Percentiles rank a stretch among this genome's conserved stretches.
Conservation (phyloP, 176 grass and related monocot species). For the Aegilops tauschii region DNA sequence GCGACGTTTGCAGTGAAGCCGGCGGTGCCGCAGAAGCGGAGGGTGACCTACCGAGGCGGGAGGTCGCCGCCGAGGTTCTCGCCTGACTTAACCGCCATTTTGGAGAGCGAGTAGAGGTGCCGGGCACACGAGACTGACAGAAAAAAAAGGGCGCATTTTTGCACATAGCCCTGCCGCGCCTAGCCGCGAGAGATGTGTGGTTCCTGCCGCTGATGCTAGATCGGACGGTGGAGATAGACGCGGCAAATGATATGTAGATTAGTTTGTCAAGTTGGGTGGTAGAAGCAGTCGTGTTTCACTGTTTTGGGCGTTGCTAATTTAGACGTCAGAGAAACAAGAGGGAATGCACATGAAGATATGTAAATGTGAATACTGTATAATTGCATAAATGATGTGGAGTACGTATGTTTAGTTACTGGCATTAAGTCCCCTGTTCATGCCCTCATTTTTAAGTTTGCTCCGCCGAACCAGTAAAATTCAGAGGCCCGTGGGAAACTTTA, state of each 20-base stretch:
- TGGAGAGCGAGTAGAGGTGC: constrained; percentile 38
- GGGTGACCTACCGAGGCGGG: constrained; percentile 16
- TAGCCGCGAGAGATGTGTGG: too few relatives aligned
- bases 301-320: constrained; percentile 21
- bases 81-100: constrained; percentile 61
- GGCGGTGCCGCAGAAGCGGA: constrained; percentile 8
- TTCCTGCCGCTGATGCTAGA: not conserved
- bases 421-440: too few relatives aligned
- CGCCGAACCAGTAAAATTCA: too few relatives aligned
- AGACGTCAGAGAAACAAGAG: constrained; percentile 1
- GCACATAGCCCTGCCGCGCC: too few relatives aligned
- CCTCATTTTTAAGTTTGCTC: too few relatives aligned
- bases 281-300: not conserved
- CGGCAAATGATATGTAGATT: not conserved
- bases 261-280: not conserved
- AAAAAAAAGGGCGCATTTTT: not conserved
- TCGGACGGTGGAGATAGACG: not conserved
- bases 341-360: not conserved
- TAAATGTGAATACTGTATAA: not conserved
- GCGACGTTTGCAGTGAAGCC: not conserved
- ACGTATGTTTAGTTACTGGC: not conserved
- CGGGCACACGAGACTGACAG: not conserved
- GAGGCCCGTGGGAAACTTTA: too few relatives aligned
- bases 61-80: constrained; percentile 44
- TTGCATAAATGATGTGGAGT: too few relatives aligned